phyloP scores from a whole-genome alignment of 2,329 filamentous ascomycete genomes.

The Fusarium verrucosum region DNA sequence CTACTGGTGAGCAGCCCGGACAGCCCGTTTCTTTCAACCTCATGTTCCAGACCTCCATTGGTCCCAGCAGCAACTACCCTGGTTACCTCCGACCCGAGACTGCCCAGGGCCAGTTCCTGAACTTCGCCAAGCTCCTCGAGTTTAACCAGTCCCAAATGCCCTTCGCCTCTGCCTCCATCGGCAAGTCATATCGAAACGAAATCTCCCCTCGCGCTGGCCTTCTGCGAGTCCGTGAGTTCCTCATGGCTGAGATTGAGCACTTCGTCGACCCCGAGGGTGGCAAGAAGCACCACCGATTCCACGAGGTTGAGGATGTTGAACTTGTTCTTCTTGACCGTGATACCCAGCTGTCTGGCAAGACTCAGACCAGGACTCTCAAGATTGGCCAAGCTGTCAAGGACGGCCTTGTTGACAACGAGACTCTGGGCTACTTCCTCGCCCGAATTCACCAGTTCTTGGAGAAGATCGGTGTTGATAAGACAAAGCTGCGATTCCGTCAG shows the following conservation, averaged over 20 bases:
- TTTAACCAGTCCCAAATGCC: slow-evolving; percentile 97
- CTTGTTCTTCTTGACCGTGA: slow-evolving; percentile 85
- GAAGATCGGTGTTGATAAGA: slow-evolving; percentile 85
- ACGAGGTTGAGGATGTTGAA: slow-evolving; percentile 84
- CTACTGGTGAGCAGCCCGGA: slow-evolving; percentile 77
- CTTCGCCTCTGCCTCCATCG: slow-evolving; percentile 95
- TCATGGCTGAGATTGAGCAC: slow-evolving; percentile 99
- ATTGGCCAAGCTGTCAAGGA: slow-evolving; percentile 87
- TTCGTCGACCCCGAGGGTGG: slow-evolving; percentile 94
- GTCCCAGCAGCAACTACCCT: slow-evolving; percentile 85
- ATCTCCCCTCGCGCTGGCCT: slow-evolving; percentile 94
- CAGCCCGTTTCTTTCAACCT: slow-evolving; percentile 94
- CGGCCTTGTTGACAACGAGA: slow-evolving; percentile 94
- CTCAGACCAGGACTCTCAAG: slow-evolving; percentile 73
- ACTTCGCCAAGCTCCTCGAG: slow-evolving; percentile 94
- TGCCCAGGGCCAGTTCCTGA: slow-evolving; percentile 97
- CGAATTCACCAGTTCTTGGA: slow-evolving; percentile 91
- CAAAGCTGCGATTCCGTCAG: slow-evolving; percentile 94
- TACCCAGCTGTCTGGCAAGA: slow-evolving; percentile 88
- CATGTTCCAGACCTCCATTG: slow-evolving; percentile 97
- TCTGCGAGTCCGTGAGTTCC: slow-evolving; percentile 92
- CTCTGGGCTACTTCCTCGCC: slow-evolving; percentile 95
- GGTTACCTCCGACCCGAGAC: slow-evolving; percentile 94
- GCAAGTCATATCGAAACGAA: slow-evolving; percentile 98
- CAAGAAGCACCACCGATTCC: slow-evolving; percentile 93